A percentile compares a stretch with the other conserved stretches of the same genome.
phyloP scores from a whole-genome alignment of 2,329 filamentous ascomycete genomes.

The Fonsecaea pedrosoi region DNA sequence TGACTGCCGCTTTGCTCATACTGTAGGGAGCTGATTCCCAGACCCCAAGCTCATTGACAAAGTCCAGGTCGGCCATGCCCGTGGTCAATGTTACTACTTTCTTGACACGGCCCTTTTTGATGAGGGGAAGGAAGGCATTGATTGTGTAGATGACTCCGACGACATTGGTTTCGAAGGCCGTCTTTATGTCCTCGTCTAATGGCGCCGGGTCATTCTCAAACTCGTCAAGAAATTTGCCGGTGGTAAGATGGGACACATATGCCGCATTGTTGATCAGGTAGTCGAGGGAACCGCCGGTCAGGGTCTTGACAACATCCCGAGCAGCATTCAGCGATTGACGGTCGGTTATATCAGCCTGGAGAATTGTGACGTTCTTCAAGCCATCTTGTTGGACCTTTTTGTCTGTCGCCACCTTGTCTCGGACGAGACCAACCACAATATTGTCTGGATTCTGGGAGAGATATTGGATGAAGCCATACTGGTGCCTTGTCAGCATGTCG shows the following conservation, averaged over 20 bases:
- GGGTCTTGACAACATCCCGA: slow-evolving; percentile 41
- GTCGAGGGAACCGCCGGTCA: slow-evolving; percentile 50
- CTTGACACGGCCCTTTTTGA: slow-evolving; percentile 59
- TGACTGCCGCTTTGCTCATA: slow-evolving; percentile 61
- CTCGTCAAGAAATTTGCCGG: slow-evolving; percentile 31
- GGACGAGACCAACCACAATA: slow-evolving; percentile 56
- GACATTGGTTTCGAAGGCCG: slow-evolving; percentile 56
- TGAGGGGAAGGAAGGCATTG: slow-evolving; percentile 60
- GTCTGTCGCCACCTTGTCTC: slow-evolving; percentile 54
- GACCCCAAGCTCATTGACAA: slow-evolving; percentile 50
- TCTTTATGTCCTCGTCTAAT: slow-evolving; percentile 46
- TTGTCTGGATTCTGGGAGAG: slow-evolving; percentile 54
- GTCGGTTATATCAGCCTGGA: slow-evolving; percentile 54
- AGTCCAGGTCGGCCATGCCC: slow-evolving; percentile 56
- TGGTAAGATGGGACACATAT: slow-evolving; percentile 38
- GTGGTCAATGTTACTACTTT: slow-evolving; percentile 60
- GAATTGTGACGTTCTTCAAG: slow-evolving; percentile 53
- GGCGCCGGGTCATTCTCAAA: slow-evolving; percentile 42
- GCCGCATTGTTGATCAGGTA: slow-evolving; percentile 61
- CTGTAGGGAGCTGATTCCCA: slow-evolving; percentile 51
- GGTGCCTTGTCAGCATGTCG: background rate
- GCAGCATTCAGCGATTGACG: slow-evolving; percentile 49
- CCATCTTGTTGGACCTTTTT: slow-evolving; percentile 51
- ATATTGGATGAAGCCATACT: slow-evolving; percentile 54
- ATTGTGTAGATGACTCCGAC: slow-evolving; percentile 60